Evolutionary conservation across 768 basidiomycete genomes (phyloP).

Genomic region (Russula lepida): DNA sequence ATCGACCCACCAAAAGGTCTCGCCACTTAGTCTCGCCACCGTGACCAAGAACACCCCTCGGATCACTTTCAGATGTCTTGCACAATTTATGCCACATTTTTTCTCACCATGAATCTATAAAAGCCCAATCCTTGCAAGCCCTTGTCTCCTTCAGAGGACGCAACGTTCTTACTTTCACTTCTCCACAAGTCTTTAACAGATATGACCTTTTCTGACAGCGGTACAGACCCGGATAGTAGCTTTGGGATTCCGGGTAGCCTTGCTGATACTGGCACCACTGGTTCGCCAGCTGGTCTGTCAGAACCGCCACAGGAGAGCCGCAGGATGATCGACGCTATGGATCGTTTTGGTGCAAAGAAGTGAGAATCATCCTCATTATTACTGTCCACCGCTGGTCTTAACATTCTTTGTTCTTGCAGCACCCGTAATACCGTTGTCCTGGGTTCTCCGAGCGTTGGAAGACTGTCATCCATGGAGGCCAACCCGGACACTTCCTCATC

Average conservation of each 20-base stretch:
- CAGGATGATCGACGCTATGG: not conserved
- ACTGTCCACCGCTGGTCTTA: too few relatives aligned
- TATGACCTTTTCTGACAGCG: not conserved
- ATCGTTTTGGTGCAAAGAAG: not conserved
- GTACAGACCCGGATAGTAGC: not conserved
- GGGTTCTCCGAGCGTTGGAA: conserved; percentile 65
- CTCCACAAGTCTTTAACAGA: not conserved
- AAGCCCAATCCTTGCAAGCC: not conserved
- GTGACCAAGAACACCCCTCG: not conserved
- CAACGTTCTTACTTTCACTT: not conserved
- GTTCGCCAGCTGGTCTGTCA: not conserved
- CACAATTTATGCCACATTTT: not conserved
- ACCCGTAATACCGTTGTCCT: conserved; percentile 65
- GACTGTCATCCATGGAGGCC: conserved; percentile 68
- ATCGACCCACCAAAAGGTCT: too few relatives aligned
- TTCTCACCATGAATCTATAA: not conserved
- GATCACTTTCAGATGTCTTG: not conserved
- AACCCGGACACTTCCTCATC: conserved; percentile 62
- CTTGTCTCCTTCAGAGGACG: not conserved
- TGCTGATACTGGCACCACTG: not conserved
- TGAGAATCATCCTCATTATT: not conserved
- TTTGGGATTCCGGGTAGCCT: not conserved
- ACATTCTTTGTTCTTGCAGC: not conserved
- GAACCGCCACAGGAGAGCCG: not conserved
- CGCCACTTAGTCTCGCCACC: not conserved